Conservation (phyloP, 208 protist species). For the Polymyxa betae region DNA sequence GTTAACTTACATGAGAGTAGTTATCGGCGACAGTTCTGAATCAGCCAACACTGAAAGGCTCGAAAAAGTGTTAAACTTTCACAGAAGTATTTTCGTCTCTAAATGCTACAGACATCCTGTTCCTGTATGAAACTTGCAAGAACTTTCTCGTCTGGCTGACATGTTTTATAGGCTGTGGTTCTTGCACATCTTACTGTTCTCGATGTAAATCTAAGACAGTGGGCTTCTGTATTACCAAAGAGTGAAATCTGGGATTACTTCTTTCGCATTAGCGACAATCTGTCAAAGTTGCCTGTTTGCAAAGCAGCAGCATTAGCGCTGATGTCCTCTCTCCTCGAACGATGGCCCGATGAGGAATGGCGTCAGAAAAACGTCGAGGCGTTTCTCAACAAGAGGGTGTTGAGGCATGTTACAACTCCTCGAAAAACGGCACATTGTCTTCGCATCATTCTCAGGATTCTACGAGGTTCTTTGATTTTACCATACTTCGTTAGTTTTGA, state of each 20-base stretch:
- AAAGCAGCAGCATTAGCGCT: conserved; percentile 31
- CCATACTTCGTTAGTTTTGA: neutral
- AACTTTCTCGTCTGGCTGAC: neutral
- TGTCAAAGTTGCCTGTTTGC: neutral
- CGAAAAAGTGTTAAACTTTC: neutral
- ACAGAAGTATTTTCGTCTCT: neutral
- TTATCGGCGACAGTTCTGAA: neutral
- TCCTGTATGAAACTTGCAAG: neutral
- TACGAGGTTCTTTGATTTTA: neutral
- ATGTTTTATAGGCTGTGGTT: neutral
- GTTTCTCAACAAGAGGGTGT: conserved; percentile 23
- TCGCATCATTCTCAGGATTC: neutral
- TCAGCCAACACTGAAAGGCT: neutral
- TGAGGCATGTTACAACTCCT: neutral
- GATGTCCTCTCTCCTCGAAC: neutral
- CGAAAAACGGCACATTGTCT: conserved; percentile 30
- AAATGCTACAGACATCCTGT: neutral
- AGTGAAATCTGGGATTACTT: neutral
- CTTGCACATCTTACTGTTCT: neutral
- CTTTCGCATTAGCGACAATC: neutral
- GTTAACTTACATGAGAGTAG: conserved; percentile 14
- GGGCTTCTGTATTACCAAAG: neutral
- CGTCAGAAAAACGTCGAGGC: neutral
- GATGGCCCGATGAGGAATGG: neutral
- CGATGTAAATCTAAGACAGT: neutral